Base-by-base conservation (phyloP, 441 rosid species). In the Aleurites moluccanus region DNA sequence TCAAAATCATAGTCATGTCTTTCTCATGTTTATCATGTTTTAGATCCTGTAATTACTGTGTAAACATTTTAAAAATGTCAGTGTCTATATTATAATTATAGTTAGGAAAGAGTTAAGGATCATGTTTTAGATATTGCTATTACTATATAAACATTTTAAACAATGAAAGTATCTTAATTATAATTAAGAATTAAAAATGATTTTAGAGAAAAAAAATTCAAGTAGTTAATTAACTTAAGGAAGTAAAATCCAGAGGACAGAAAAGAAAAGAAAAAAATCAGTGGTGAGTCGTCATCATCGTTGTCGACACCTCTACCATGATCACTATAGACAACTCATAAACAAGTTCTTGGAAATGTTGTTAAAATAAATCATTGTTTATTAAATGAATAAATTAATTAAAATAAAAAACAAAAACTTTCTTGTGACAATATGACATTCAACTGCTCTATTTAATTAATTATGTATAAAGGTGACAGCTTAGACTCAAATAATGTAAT, bases 401-500 rank as follows among this genome's bases (percentile, higher is more conserved):
- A 33, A 28, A 60, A 40, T 0, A 71, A 71, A 55, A 60, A 56
- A 47, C 10, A 50, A 60, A 56, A 16, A 76, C 11, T 79, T 81
- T 72, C 78, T 72, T 75, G 80, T 72, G 67, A 42, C 42, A 73
- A 63, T 61, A 76, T 52, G 74, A 65, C 76, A 66, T 60, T 74
- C 78, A 76, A 76, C 77, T 44, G 75, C 75, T 72, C 75, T 73
- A 50, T 30, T 28, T 60, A 40, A 60, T 71, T 73, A 42, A 75
- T 77, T 68, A 73, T 75, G 10, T 30, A 21, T 42, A 68, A 82
- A 80, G 69, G 64, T 73, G 80, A 82, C 81, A 73, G 74, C 77
- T 79, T 68, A 44, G 59, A 73, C 61, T 73, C 76, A 64, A 72
- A 64, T 67, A 61, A 18, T 76, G 45, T 52, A 21, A 60, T 15